Evolutionary conservation across 352 stramenopile species (phyloP), one percentile per base, ranked within the genome.

Genomic region (Pseudoperonospora humuli): DNA sequence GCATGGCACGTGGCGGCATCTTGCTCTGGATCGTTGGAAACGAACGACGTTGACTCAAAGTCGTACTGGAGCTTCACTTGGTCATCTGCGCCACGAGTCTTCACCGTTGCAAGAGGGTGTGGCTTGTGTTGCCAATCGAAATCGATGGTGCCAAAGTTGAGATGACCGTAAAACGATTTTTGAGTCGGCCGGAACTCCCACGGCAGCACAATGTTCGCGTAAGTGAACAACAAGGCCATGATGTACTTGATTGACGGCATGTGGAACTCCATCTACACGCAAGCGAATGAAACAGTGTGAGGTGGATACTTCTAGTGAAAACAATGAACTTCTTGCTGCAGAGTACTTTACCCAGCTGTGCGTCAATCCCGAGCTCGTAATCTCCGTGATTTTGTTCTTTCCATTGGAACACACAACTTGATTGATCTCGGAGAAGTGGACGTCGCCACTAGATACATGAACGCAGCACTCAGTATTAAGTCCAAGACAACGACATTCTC

Each of bases 341-440:
- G n/a, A n/a, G n/a, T n/a, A n/a, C n/a, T n/a, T n/a, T 67, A 84
- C 72, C 86, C 92, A 97, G 24, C 86, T 95, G 52, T 97, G 89
- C 4, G 90, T 97, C 79, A 97, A 84, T 18, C 91, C 91, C 10
- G 79, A 95, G 33, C 86, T 97, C 3, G 91, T 97, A 29, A 97
- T 85, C 43, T 90, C 78, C 2, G 78, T 86, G 40, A 86, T 69
- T 14, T 67, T 64, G 20, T 80, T 83, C 21, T 56, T 39, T 37
- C 66, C 76, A 28, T 64, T 65, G 2, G 72, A 73, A 57, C 91
- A 97, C 44, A 94, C 67, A 29, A 96, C 92, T 42, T 95, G 80
- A 54, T 96, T 86, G 52, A 97, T 70, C 58, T 97, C 86, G 5
- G 75, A 68, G 50, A 96, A 96, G 50, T 97, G 91, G 0, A 97